Base-by-base conservation (phyloP, 371 early-diverging fungal species). In the Batkoa obscura region DNA sequence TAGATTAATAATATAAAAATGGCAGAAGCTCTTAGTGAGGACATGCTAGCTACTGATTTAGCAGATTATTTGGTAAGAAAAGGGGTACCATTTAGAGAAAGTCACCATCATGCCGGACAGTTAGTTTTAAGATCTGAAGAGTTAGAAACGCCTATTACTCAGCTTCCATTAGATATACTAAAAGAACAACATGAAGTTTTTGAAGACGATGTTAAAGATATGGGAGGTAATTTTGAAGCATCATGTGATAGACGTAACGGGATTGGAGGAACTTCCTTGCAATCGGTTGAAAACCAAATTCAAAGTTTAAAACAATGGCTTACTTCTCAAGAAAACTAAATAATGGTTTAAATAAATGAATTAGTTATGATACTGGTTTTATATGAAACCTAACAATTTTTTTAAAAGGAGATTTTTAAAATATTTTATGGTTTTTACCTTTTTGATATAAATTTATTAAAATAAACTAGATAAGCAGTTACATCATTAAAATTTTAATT, bases 21-120 rank as follows among this genome's bases (percentile, higher is more conserved):
- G 89, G 61, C 62, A 60, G 71, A 73, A 6, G 74, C 72, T 54
- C 72, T 96, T 58, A 88, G 86, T 52, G 74, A 71, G 15, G 95
- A 94, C 66, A 90, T 96, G 93, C 72, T 96, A 60, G 97, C 97
- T 4, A 96, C 97, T 0, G 97, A 96, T 68, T 68, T 96, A 41
- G 97, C 97, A 17, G 97, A 96, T 68, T 96, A 94, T 63, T 75
- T 96, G 38, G 97, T 96, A 45, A 75, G 82, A 59, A 81, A 81
- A 64, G 82, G 82, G 13, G 78, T 96, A n/a, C 97, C 97, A 2
- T 96, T 96, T 88, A 88, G 97, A 63, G 90, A 93, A 61, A 92
- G 95, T 1, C 97, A 96, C 67, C 94, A 96, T 68, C 84, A 94
- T 57, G 88, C 94, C 49, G 97, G 97, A n/a, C 83, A 80, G 3